Percentiles rank a stretch among this genome's conserved stretches.
phyloP scores from a whole-genome alignment of 768 basidiomycete species.

The Auricularia sp. region DNA sequence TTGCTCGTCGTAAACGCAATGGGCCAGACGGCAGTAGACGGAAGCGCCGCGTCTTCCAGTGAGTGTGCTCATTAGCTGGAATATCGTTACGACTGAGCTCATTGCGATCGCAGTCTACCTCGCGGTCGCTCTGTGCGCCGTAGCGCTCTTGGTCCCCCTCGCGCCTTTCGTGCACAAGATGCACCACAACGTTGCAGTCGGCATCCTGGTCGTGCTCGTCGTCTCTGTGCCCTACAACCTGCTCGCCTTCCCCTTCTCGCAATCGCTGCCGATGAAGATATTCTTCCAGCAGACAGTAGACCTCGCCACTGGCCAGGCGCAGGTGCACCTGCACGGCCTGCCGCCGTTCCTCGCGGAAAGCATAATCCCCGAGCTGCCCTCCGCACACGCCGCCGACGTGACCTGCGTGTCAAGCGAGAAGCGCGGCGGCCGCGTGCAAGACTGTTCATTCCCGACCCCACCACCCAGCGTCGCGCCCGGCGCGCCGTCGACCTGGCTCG shows the following conservation, averaged over 20 bases:
- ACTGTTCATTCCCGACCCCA: conserved; percentile 42
- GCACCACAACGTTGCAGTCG: conserved; percentile 28
- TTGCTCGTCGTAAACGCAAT: conserved; percentile 38
- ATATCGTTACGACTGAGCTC: not conserved
- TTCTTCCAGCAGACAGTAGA: conserved; percentile 59
- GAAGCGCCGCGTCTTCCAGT: conserved; percentile 42
- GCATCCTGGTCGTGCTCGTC: conserved; percentile 33
- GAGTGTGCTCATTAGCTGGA: conserved; percentile 23
- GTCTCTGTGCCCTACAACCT: conserved; percentile 32
- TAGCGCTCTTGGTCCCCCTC: conserved; percentile 48
- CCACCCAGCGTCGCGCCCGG: conserved; percentile 21
- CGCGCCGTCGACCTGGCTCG: conserved; percentile 31
- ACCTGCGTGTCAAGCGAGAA: conserved; percentile 19
- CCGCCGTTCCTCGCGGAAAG: conserved; percentile 31
- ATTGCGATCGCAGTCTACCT: conserved; percentile 37
- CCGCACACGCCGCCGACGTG: conserved; percentile 30
- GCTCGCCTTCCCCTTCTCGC: conserved; percentile 53
- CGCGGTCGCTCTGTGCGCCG: conserved; percentile 33
- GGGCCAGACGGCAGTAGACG: conserved; percentile 55
- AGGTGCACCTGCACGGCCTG: conserved; percentile 28
- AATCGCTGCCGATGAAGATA: conserved; percentile 52
- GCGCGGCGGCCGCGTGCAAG: conserved; percentile 28
- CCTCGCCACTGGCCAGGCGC: conserved; percentile 24
- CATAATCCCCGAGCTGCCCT: conserved; percentile 45
- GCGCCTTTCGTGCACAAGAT: conserved; percentile 54